phyloP scores from a whole-genome alignment of 108 stramenopile genomes.

The Cylindrotheca fusiformis region DNA sequence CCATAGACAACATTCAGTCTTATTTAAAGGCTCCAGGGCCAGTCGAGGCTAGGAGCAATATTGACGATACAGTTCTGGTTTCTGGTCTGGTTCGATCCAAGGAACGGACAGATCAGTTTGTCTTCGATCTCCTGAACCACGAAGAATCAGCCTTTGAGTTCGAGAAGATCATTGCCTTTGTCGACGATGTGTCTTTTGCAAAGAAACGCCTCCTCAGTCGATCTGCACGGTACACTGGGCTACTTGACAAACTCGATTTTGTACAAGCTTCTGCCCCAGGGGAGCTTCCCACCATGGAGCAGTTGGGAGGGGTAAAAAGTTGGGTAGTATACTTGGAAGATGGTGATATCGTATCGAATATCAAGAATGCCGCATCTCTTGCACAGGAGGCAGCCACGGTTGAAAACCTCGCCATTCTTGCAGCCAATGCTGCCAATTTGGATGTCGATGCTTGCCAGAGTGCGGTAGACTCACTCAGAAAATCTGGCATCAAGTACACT shows the following conservation, averaged over 20 bases:
- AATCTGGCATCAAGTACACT: slow-evolving; percentile 59
- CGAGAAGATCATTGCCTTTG: slow-evolving; percentile 83
- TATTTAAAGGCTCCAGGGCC: slow-evolving; percentile 42
- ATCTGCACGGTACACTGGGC: slow-evolving; percentile 86
- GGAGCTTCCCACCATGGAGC: slow-evolving; percentile 45
- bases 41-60: slow-evolving; percentile 41
- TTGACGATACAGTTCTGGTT: slow-evolving; percentile 45
- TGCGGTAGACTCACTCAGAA: slow-evolving; percentile 47
- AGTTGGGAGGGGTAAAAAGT: slow-evolving; percentile 58
- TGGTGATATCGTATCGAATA: slow-evolving; percentile 25
- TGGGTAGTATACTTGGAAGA: slow-evolving; percentile 70
- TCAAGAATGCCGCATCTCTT: slow-evolving; percentile 40
- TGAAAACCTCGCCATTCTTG: slow-evolving; percentile 69
- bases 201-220: slow-evolving; percentile 88
- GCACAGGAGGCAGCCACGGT: slow-evolving; percentile 45
- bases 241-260: slow-evolving; percentile 84
- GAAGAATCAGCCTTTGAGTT: slow-evolving; percentile 79
- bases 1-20: slow-evolving; percentile 33
- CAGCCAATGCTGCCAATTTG: slow-evolving; percentile 1
- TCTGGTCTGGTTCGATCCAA: slow-evolving; percentile 26
- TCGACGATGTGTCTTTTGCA: slow-evolving; percentile 60
- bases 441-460: slow-evolving; percentile 27
- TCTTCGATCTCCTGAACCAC: slow-evolving; percentile 86
- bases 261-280: slow-evolving; percentile 15
- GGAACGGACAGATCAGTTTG: too few species aligned